phyloP scores from a whole-genome alignment of 345 rosid species.

The Crucihimalaya himalaica region DNA sequence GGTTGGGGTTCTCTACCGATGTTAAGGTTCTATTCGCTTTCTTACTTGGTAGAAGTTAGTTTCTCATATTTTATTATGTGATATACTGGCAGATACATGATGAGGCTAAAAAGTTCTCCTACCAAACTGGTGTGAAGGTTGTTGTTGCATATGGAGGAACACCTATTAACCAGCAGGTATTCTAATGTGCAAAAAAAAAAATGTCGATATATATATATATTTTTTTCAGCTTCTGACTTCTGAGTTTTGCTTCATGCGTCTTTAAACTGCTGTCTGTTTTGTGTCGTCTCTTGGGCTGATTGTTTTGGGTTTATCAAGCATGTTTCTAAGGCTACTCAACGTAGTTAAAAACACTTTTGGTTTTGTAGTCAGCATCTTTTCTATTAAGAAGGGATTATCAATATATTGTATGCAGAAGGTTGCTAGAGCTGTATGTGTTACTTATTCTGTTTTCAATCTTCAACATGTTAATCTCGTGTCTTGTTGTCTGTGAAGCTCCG shows the following conservation, averaged over 20 bases:
- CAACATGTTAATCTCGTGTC: neutral
- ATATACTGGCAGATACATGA: constrained; percentile 79
- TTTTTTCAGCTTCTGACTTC: neutral
- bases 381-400: neutral
- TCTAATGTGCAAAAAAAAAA: neutral
- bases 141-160: constrained; percentile 99
- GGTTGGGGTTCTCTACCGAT: constrained; percentile 52
- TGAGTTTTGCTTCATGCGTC: neutral
- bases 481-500: constrained; percentile 65
- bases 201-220: no score
- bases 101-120: constrained; percentile 92
- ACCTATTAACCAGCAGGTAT: constrained; percentile 88
- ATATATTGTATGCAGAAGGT: neutral
- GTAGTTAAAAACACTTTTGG: neutral
- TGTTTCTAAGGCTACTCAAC: neutral
- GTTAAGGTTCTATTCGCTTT: constrained; percentile 3
- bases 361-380: constrained; percentile 13
- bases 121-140: constrained; percentile 97
- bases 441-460: neutral
- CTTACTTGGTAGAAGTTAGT: constrained; percentile 1
- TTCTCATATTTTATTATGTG: constrained; percentile 8
- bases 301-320: constrained; percentile 13
- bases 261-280: constrained; percentile 9
- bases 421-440: neutral
- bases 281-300: constrained; percentile 1